A percentile compares a stretch with the other conserved stretches of the same genome.
These are phyloP conservation scores for Diutina siamensis DNA, from an alignment of 1,139 yeast genomes.

Conservation along the genomic window DNA sequence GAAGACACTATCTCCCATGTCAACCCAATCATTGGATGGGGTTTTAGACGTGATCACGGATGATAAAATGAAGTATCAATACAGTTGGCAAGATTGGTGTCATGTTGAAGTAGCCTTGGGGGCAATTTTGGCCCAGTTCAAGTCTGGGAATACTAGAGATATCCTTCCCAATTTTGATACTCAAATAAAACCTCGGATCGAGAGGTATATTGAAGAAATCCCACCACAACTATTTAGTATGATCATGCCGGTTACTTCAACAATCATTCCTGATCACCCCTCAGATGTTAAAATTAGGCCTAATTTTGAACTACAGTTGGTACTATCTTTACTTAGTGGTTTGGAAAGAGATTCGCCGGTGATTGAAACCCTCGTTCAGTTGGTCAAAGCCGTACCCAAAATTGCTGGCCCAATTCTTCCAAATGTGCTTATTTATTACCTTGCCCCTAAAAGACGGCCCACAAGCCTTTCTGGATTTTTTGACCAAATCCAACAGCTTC, in stretches of 20 bases:
- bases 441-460: slow-evolving; percentile 8
- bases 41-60: background rate
- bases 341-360: background rate
- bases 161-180: background rate
- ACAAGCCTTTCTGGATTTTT: slow-evolving; percentile 7
- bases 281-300: too few relatives aligned
- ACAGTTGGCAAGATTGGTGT: slow-evolving; percentile 8
- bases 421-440: background rate
- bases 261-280: too few relatives aligned
- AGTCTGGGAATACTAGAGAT: background rate
- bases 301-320: too few relatives aligned
- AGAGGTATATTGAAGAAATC: background rate
- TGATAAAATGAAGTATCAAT: slow-evolving; percentile 12
- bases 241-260: too few relatives aligned
- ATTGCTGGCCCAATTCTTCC: background rate
- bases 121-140: slow-evolving; percentile 8
- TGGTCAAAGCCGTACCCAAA: background rate
- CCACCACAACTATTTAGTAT: background rate
- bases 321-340: too few relatives aligned
- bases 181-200: background rate
- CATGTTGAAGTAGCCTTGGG: slow-evolving; percentile 7
- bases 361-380: background rate
- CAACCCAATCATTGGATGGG: background rate
- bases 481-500: background rate
- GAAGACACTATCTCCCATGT: too few relatives aligned